These are phyloP conservation scores for Haberlea rhodopensis DNA, from an alignment of 257 asterid genomes.

Conservation along the genomic window DNA sequence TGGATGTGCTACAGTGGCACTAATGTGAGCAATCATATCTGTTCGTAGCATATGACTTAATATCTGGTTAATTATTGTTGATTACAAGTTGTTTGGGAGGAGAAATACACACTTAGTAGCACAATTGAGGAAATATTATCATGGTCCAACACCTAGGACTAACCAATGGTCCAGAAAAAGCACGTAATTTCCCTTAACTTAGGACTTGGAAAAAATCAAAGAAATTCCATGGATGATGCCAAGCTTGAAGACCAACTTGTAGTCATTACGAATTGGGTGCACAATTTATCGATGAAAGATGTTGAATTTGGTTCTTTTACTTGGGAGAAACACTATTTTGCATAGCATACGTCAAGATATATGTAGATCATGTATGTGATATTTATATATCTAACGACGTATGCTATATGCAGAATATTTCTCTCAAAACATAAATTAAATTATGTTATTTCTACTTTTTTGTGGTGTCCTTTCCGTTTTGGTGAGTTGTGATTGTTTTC, in stretches of 20 bases:
- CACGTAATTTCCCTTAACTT: not conserved
- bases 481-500: too few species aligned
- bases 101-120: not conserved
- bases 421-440: too few species aligned
- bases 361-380: too few species aligned
- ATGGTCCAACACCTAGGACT: not conserved
- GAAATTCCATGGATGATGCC: too few species aligned
- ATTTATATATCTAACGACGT: too few species aligned
- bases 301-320: not conserved
- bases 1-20: constrained; percentile 55
- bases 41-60: not conserved
- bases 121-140: too few species aligned
- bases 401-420: too few species aligned
- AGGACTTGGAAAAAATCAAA: not conserved
- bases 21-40: constrained; percentile 23
- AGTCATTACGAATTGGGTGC: not conserved
- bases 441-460: too few species aligned
- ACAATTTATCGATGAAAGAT: not conserved
- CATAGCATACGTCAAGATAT: not conserved
- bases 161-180: not conserved
- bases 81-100: not conserved
- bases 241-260: not conserved
- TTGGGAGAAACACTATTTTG: not conserved
- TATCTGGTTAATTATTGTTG: not conserved
- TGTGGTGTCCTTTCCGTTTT: too few species aligned